These are phyloP conservation scores for Lecanicillium sp. DNA, from an alignment of 2,329 filamentous ascomycete genomes.

Conservation along the genomic window DNA sequence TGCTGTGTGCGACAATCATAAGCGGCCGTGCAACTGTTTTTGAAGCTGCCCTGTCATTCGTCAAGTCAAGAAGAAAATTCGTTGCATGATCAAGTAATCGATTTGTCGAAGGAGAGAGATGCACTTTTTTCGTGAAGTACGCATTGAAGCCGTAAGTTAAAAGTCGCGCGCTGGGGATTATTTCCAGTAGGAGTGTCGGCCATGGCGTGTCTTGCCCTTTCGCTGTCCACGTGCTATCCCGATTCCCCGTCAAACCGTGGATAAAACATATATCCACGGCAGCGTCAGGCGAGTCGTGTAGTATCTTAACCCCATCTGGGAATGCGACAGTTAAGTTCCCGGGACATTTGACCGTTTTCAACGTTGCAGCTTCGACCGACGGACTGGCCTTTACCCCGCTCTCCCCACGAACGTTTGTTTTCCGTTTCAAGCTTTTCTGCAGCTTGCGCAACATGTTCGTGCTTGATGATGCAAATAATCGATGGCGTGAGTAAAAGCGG, in stretches of 20 bases:
- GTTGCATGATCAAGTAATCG: conserved; percentile 25
- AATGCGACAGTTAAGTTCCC: background rate
- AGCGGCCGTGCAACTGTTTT: conserved; percentile 22
- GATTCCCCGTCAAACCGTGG: conserved; percentile 35
- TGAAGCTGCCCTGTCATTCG: conserved; percentile 19
- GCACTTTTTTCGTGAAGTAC: conserved; percentile 21
- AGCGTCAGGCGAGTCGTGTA: conserved; percentile 18
- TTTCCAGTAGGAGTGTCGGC: conserved; percentile 28
- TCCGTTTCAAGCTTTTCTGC: too few relatives aligned
- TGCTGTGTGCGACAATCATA: conserved; percentile 33
- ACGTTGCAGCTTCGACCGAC: too few relatives aligned
- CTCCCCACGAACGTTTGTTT: too few relatives aligned
- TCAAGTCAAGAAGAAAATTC: conserved; percentile 26
- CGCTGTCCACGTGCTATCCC: conserved; percentile 33
- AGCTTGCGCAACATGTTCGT: too few relatives aligned
- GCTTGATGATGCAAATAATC: too few relatives aligned
- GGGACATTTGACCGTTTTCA: too few relatives aligned
- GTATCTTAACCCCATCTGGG: conserved; percentile 17
- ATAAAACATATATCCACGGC: conserved; percentile 29
- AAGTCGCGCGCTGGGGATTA: conserved; percentile 27
- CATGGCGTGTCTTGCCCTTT: conserved; percentile 24
- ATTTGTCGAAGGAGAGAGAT: conserved; percentile 21
- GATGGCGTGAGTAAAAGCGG: too few relatives aligned
- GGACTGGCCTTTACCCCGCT: too few relatives aligned
- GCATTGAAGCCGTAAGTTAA: conserved; percentile 36